These are phyloP conservation scores for Apostasia ramifera DNA, from an alignment of 106 monocot species.

Conservation along the genomic window DNA sequence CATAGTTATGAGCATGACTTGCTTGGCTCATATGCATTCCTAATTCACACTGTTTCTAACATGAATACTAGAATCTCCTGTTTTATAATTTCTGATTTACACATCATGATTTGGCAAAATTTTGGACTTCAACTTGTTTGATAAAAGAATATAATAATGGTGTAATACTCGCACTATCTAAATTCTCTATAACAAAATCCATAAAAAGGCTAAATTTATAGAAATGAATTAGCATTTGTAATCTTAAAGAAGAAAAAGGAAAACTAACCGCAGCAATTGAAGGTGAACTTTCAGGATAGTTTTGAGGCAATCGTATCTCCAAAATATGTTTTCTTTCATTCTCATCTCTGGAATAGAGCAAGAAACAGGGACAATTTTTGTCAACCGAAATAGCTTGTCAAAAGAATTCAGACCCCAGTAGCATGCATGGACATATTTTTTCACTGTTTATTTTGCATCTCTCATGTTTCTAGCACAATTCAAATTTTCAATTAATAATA, in stretches of 20 bases:
- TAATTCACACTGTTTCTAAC: no score
- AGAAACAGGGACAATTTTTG: not conserved
- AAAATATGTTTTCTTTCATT: slow-evolving; percentile 6
- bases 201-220: not conserved
- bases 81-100: no score
- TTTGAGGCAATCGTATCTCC: slow-evolving; percentile 1
- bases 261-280: slow-evolving; percentile 3
- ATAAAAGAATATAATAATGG: not conserved
- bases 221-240: not conserved
- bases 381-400: not conserved
- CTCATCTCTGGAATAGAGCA: slow-evolving; percentile 5
- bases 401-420: no score
- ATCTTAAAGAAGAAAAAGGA: not conserved
- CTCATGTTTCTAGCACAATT: no score
- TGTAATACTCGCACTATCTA: not conserved
- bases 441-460: no score
- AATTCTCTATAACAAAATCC: not conserved
- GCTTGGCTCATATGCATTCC: no score
- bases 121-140: not conserved
- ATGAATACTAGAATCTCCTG: no score
- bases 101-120: not conserved
- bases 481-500: no score
- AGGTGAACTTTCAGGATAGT: slow-evolving; percentile 3
- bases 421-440: no score
- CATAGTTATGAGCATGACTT: no score